A percentile compares a stretch with the other conserved stretches of the same genome.
These are phyloP conservation scores for Patellifolia procumbens DNA, from an alignment of 179 eudicot genomes.

Conservation along the genomic window DNA sequence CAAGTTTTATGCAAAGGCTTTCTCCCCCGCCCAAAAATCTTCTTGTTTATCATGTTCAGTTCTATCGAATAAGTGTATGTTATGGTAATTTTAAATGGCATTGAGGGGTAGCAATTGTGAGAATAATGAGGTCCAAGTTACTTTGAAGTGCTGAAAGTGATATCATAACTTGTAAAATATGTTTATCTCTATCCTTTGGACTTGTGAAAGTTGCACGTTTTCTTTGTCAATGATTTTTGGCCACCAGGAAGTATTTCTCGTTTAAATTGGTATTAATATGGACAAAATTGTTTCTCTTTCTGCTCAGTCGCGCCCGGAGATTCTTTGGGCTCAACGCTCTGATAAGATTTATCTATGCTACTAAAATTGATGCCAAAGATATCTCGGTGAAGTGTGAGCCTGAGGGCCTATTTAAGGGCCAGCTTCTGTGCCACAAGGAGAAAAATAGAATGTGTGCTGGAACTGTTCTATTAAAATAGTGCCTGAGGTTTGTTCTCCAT, in stretches of 20 bases:
- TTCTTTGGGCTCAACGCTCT: slow-evolving; percentile 89
- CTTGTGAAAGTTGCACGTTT: neutral
- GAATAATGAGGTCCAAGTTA: neutral
- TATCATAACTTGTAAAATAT: neutral
- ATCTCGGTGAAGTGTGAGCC: slow-evolving; percentile 70
- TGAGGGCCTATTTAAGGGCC: slow-evolving; percentile 64
- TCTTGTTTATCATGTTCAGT: neutral
- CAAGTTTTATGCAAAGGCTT: neutral
- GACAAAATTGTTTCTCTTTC: neutral
- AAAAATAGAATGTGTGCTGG: slow-evolving; percentile 57
- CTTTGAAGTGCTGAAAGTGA: neutral
- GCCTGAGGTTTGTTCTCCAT: slow-evolving; percentile 59
- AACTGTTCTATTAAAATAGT: slow-evolving; percentile 60
- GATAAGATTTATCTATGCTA: slow-evolving; percentile 63
- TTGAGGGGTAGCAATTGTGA: neutral
- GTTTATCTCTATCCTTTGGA: neutral
- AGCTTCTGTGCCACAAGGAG: slow-evolving; percentile 61
- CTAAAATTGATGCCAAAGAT: slow-evolving; percentile 77
- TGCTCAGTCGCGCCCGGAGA: slow-evolving; percentile 66
- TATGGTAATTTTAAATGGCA: neutral
- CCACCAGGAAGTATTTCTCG: neutral
- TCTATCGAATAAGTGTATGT: neutral
- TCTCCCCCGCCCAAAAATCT: neutral
- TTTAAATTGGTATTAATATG: neutral
- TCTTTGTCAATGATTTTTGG: neutral